These are phyloP conservation scores for Rhizopogon vulgaris DNA, from an alignment of 768 basidiomycete species.

Conservation along the genomic window DNA sequence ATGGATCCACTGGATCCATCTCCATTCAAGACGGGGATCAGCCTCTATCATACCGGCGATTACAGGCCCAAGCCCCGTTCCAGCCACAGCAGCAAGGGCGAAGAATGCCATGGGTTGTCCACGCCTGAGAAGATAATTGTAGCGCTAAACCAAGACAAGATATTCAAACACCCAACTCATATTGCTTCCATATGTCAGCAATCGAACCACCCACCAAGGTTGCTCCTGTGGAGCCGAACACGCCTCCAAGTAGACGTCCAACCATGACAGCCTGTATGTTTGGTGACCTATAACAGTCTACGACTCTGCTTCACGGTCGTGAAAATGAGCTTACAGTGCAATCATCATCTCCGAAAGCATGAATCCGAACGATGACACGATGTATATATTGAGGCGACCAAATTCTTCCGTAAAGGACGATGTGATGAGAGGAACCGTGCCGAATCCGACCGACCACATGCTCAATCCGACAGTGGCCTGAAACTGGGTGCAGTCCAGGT, in stretches of 20 bases:
- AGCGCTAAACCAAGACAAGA: not conserved
- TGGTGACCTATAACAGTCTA: conserved; percentile 15
- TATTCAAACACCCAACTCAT: conserved; percentile 36
- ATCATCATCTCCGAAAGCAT: conserved; percentile 39
- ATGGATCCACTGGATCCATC: conserved; percentile 78
- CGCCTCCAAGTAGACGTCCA: conserved; percentile 52
- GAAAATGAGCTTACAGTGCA: conserved; percentile 12
- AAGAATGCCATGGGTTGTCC: conserved; percentile 71
- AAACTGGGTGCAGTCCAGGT: conserved; percentile 34
- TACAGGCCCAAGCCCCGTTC: conserved; percentile 55
- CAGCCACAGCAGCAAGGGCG: conserved; percentile 47
- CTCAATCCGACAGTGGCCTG: conserved; percentile 40
- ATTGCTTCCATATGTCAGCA: conserved; percentile 55
- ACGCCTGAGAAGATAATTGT: not conserved
- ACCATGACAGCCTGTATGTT: conserved; percentile 53
- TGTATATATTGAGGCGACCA: conserved; percentile 52
- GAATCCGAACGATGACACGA: conserved; percentile 42
- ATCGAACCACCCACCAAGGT: conserved; percentile 66
- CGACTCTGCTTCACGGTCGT: not conserved
- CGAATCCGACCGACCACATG: conserved; percentile 53
- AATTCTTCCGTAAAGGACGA: conserved; percentile 66
- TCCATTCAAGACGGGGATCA: conserved; percentile 51
- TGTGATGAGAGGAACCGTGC: conserved; percentile 49
- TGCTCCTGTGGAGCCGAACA: conserved; percentile 54
- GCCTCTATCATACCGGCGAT: conserved; percentile 58